Evolutionary conservation across 2,329 filamentous ascomycete genomes (phyloP), one percentile per base, ranked within the genome.

Genomic region (Microascus cirrosus): DNA sequence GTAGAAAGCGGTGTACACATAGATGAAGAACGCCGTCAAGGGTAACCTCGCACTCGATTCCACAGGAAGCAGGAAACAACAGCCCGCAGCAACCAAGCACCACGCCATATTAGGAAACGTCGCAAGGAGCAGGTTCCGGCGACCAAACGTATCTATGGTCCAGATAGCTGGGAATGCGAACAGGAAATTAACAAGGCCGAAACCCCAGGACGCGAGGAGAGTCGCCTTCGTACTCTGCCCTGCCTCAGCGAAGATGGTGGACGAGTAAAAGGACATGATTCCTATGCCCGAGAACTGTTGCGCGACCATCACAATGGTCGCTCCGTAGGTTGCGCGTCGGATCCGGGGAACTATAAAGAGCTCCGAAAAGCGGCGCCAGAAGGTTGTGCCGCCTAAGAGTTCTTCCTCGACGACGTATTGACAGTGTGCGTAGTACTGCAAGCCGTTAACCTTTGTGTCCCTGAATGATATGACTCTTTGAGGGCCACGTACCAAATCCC

Each of bases 41-140:
- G 24, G 65, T 71, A 0, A 68, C 64, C 32, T 69, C 64, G 12
- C 58, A 7, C 61, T 59, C 0, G 62, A 60, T 13, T 68, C 64
- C 42, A 73, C 69, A 35, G 72, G 62, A 2, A 74, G 62, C 69
- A n/a, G n/a, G n/a, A n/a, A n/a, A n/a, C n/a, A n/a, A 73, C 53
- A 73, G 69, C 58, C 71, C 72, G 25, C n/a, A n/a, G 72, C 71
- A 10, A 66, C 70, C 68, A 45, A 6, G n/a, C 15, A 34, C 76
- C 81, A 83, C 59, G 60, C 77, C 83, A 86, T 86, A 61, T 84
- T 77, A 0, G 84, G 84, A 65, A 87, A 86, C 3, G 84, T 87
- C 63, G 84, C 82, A 3, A 87, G 71, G 5, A 86, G 73, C 13
- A 87, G 71, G 22, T 77, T 74, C 24, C 84, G 78, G 24, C 84